These are phyloP conservation scores for Neurospora cerealis DNA, from an alignment of 495 filamentous ascomycete genomes.

Conservation along the genomic window DNA sequence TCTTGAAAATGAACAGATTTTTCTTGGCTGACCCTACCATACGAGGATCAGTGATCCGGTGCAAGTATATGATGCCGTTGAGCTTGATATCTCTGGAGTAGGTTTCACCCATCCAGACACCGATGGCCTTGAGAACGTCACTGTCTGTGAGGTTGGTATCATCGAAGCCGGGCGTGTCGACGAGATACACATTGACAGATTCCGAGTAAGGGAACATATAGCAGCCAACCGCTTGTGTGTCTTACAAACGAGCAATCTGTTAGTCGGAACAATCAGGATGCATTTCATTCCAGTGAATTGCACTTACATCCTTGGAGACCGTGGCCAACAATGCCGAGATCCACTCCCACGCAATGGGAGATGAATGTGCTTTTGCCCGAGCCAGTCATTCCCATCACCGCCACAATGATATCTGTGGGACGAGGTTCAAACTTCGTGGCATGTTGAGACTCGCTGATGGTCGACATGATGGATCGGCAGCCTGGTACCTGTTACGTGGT, in stretches of 20 bases:
- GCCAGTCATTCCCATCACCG: slow-evolving; percentile 6
- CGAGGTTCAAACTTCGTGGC: not conserved
- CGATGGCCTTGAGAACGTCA: slow-evolving; percentile 27
- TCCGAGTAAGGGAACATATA: not conserved
- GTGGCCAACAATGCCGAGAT: not conserved
- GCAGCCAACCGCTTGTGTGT: not conserved
- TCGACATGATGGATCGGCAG: not conserved
- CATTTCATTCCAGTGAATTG: not conserved
- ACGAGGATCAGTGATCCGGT: slow-evolving; percentile 31
- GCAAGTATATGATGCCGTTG: slow-evolving; percentile 34
- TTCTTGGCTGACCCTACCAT: slow-evolving; percentile 29
- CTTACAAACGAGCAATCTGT: not conserved
- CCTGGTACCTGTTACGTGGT: not conserved
- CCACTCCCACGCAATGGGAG: not conserved
- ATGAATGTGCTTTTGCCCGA: slow-evolving; percentile 9
- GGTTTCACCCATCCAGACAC: slow-evolving; percentile 9
- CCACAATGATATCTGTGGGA: not conserved
- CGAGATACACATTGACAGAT: slow-evolving; percentile 11
- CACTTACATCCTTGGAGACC: not conserved
- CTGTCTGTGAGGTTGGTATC: slow-evolving; percentile 25
- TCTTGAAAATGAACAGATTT: slow-evolving; percentile 36
- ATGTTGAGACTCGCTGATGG: not conserved
- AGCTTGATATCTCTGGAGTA: slow-evolving; percentile 4
- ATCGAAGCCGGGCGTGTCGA: slow-evolving; percentile 36
- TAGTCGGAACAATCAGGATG: not conserved